A percentile compares a stretch with the other conserved stretches of the same genome.
These are phyloP conservation scores for Skeletonema tropicum DNA, from an alignment of 108 stramenopile genomes.

Conservation along the genomic window DNA sequence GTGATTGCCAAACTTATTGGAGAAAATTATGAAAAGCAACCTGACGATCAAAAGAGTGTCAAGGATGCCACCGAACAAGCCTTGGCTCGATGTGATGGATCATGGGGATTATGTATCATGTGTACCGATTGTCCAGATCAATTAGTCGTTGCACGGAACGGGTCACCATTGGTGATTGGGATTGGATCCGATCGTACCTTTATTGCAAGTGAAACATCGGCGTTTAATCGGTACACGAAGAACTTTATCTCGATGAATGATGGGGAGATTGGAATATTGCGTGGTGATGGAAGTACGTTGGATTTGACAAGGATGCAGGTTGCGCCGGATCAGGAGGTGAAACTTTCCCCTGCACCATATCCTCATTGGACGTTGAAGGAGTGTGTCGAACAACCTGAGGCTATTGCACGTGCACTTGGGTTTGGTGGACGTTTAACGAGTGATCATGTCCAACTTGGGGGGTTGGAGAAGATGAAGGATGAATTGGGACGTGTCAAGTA, in stretches of 20 bases:
- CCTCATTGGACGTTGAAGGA: slow-evolving; percentile 97
- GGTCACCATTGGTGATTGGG: slow-evolving; percentile 97
- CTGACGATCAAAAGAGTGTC: slow-evolving; percentile 37
- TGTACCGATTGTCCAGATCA: slow-evolving; percentile 70
- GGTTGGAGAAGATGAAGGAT: slow-evolving; percentile 82
- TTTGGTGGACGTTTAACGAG: slow-evolving; percentile 87
- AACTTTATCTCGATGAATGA: slow-evolving; percentile 99
- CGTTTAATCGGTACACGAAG: slow-evolving; percentile 98
- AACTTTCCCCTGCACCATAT: slow-evolving; percentile 91
- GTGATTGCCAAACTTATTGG: slow-evolving; percentile 98
- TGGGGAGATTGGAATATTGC: slow-evolving; percentile 97
- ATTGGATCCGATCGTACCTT: slow-evolving; percentile 93
- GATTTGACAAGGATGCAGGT: slow-evolving; percentile 88
- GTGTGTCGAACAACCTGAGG: slow-evolving; percentile 93
- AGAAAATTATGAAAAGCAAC: slow-evolving; percentile 57
- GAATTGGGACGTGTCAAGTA: slow-evolving; percentile 78
- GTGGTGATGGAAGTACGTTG: slow-evolving; percentile 88
- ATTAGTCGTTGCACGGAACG: slow-evolving; percentile 90
- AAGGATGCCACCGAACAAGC: slow-evolving; percentile 89
- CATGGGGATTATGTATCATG: slow-evolving; percentile 86
- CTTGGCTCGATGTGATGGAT: slow-evolving; percentile 78
- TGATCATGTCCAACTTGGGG: slow-evolving; percentile 80
- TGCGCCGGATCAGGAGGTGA: slow-evolving; percentile 93
- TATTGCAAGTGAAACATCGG: slow-evolving; percentile 96
- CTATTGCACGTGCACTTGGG: slow-evolving; percentile 90